Evolutionary conservation across 2,329 filamentous ascomycete genomes (phyloP).

Genomic region (Paecilomyces sp.): DNA sequence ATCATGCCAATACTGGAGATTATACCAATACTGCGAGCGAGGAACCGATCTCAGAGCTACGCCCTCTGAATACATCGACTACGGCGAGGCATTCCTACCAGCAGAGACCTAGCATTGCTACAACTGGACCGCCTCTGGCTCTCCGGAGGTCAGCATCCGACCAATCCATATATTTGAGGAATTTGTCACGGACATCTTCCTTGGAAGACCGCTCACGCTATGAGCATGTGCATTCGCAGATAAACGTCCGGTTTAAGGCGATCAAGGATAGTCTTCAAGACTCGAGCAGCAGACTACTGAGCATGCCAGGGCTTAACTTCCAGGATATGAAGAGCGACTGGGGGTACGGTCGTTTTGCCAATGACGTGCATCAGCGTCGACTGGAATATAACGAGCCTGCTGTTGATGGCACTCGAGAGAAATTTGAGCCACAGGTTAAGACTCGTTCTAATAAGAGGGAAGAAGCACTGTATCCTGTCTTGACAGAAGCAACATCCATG

Average conservation of each 20-base stretch:
- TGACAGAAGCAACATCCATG: conserved; percentile 56
- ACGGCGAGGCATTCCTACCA: conserved; percentile 26
- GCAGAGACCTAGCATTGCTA: conserved; percentile 17
- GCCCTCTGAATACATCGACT: conserved; percentile 16
- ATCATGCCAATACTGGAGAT: conserved; percentile 11
- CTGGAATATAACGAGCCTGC: background rate
- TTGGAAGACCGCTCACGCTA: conserved; percentile 79
- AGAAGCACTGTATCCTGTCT: conserved; percentile 36
- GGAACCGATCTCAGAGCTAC: conserved; percentile 26
- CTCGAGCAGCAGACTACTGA: conserved; percentile 61
- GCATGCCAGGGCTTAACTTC: conserved; percentile 39
- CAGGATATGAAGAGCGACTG: conserved; percentile 31
- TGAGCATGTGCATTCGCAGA: conserved; percentile 70
- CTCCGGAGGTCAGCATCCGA: conserved; percentile 64
- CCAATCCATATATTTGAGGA: conserved; percentile 66
- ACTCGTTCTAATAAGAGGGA: conserved; percentile 11
- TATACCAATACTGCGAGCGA: conserved; percentile 17
- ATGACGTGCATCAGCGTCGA: conserved; percentile 17
- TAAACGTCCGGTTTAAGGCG: conserved; percentile 83
- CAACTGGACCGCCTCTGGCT: conserved; percentile 17
- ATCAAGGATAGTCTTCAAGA: conserved; percentile 84
- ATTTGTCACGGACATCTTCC: conserved; percentile 70
- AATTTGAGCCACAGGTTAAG: background rate
- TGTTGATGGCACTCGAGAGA: background rate
- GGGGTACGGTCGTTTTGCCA: conserved; percentile 23